phyloP scores from a whole-genome alignment of 2,329 filamentous ascomycete species.

The Cadophora sp. region DNA sequence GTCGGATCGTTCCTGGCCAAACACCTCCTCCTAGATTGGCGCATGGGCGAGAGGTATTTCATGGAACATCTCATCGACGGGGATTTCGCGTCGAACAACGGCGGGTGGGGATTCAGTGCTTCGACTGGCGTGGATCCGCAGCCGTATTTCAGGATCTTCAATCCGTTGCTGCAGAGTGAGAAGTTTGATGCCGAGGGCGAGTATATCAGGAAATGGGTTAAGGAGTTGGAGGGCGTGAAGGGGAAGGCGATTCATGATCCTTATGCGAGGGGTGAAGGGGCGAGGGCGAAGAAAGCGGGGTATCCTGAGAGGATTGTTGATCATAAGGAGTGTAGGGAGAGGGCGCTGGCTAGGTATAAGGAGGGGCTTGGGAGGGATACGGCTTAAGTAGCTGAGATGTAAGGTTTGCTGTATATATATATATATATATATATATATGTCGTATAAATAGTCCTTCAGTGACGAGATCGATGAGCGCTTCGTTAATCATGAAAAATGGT shows the following conservation, averaged over 20 bases:
- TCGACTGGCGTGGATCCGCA: slow-evolving; percentile 82
- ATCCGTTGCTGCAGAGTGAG: slow-evolving; percentile 83
- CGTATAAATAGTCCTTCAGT: no score
- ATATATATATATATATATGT: no score
- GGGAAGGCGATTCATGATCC: slow-evolving; percentile 82
- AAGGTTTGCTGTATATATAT: no score
- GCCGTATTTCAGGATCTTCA: slow-evolving; percentile 92
- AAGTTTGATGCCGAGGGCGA: slow-evolving; percentile 81
- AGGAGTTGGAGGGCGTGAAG: slow-evolving; percentile 69
- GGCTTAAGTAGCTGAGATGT: slow-evolving; percentile 15
- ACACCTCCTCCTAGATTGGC: slow-evolving; percentile 83
- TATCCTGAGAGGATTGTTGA: slow-evolving; percentile 80
- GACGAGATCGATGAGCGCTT: no score
- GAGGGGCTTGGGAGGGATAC: slow-evolving; percentile 60
- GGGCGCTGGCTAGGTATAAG: slow-evolving; percentile 75
- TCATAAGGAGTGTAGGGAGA: slow-evolving; percentile 72
- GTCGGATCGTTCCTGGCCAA: slow-evolving; percentile 82
- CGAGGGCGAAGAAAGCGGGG: slow-evolving; percentile 66
- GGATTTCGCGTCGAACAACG: slow-evolving; percentile 46
- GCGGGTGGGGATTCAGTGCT: slow-evolving; percentile 56
- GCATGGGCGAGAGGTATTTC: slow-evolving; percentile 81
- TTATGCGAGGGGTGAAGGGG: slow-evolving; percentile 66
- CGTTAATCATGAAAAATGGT: no score
- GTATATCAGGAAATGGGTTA: slow-evolving; percentile 85
- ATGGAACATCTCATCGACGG: slow-evolving; percentile 68